Percentiles rank a stretch among this genome's conserved stretches.
phyloP scores from a whole-genome alignment of 306 rosid genomes.

The Arachis hypogaea region DNA sequence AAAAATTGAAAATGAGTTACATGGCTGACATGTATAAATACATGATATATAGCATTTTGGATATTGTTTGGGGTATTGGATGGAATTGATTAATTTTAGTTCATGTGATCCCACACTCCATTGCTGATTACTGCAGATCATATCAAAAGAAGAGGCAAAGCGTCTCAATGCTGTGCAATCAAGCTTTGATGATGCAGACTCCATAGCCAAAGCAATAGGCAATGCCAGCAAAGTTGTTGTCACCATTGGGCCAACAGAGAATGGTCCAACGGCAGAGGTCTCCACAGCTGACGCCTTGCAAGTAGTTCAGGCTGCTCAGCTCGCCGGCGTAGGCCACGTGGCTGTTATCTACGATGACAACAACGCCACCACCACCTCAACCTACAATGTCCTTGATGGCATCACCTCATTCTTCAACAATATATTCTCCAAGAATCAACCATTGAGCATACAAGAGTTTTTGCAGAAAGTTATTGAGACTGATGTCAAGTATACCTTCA shows the following conservation, averaged over 20 bases:
- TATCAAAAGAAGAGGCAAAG: constrained; percentile 85
- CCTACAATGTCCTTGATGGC: constrained; percentile 90
- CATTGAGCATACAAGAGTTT: constrained; percentile 59
- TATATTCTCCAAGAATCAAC: constrained; percentile 69
- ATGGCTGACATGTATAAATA: too few relatives aligned
- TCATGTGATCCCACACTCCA: too few relatives aligned
- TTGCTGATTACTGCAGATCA: constrained; percentile 49
- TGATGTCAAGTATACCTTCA: constrained; percentile 73
- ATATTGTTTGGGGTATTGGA: too few relatives aligned
- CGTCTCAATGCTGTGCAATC: constrained; percentile 88
- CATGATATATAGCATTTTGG: too few relatives aligned
- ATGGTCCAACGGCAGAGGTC: constrained; percentile 75
- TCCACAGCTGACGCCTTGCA: constrained; percentile 70
- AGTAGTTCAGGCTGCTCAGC: constrained; percentile 83
- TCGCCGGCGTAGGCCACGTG: constrained; percentile 89
- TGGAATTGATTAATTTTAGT: too few relatives aligned
- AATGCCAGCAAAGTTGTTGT: constrained; percentile 95
- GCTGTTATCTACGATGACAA: constrained; percentile 71
- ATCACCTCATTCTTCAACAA: constrained; percentile 81
- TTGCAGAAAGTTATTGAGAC: constrained; percentile 77
- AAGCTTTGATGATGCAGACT: constrained; percentile 63
- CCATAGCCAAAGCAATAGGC: constrained; percentile 95
- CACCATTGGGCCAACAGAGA: constrained; percentile 77
- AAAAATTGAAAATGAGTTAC: too few relatives aligned
- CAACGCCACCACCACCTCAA: constrained; percentile 41